Evolutionary conservation across 2,329 filamentous ascomycete genomes (phyloP), one percentile per base, ranked within the genome.

Genomic region (Aspergillus intermedius): DNA sequence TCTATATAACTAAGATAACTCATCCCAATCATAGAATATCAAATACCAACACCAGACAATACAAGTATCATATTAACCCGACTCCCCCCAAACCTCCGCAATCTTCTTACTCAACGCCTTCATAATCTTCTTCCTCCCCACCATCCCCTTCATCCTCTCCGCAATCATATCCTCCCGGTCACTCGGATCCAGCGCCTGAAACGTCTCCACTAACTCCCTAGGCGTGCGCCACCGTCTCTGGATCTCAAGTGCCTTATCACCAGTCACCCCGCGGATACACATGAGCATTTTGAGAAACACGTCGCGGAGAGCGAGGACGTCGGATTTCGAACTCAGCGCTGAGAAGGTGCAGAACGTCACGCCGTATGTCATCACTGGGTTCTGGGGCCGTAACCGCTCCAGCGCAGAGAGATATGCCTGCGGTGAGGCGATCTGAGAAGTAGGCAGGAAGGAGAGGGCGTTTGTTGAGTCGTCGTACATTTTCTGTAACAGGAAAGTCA

Each of bases 211-310:
- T 45, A 93, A 80, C 1, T 81, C 80, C 50, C 79, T 74, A 0
- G 88, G 88, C 2, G 87, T 91, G 54, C 77, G 80, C 86, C 87
- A 93, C n/a, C 76, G 71, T 56, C 81, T 83, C 61, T 91, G 87
- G 10, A 93, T 88, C 67, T 88, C 87, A 4, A 91, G 67, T 0
- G 88, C 88, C 59, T 87, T 88, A 57, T 91, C 87, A 3, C 84
- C 86, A 1, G 85, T 87, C 10, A 93, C 74, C 1, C 86, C 86
- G 47, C 79, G 79, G 1, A 80, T 88, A 54, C 85, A 88, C 87
- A 93, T 90, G 43, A 93, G 76, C 87, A 93, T 91, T 67, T 91
- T 91, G 22, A 93, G 71, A 57, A 81, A 91, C 0, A 91, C 67
- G 58, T 93, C 88, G 48, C 86, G 76, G 8, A 91, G 71, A 0